A percentile compares a stretch with the other conserved stretches of the same genome.
These are phyloP conservation scores for Elongisporangium undulatum DNA, from an alignment of 352 stramenopile species.

Conservation along the genomic window DNA sequence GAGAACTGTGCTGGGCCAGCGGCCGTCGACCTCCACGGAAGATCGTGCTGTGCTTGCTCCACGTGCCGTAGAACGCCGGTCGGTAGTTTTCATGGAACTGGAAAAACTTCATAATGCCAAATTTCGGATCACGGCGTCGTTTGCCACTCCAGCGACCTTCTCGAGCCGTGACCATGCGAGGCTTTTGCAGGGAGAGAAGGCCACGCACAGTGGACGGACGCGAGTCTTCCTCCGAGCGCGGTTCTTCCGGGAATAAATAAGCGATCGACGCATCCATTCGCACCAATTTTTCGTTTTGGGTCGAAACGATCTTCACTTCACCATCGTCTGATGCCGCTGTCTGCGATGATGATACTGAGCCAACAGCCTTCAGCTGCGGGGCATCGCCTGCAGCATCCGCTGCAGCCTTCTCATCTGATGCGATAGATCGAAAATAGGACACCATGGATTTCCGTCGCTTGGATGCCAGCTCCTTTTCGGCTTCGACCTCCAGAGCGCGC, in stretches of 20 bases:
- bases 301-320: conserved; percentile 1
- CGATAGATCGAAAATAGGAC: conserved; percentile 57
- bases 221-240: not conserved
- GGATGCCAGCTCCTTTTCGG: conserved; percentile 31
- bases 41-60: conserved; percentile 37
- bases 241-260: conserved; percentile 13
- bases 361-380: not conserved
- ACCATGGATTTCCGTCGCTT: conserved; percentile 67
- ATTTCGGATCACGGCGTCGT: conserved; percentile 43
- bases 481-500: conserved; percentile 42
- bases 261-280: conserved; percentile 44
- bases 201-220: not conserved
- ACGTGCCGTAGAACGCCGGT: conserved; percentile 80
- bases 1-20: conserved; percentile 47
- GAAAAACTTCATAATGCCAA: conserved; percentile 81
- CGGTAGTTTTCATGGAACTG: conserved; percentile 85
- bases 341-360: not conserved
- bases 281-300: conserved; percentile 26
- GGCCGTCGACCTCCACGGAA: conserved; percentile 68
- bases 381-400: not conserved
- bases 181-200: not conserved
- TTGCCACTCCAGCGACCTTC: conserved; percentile 37
- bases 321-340: not conserved
- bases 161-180: not conserved
- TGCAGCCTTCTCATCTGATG: not conserved